Base-by-base conservation (phyloP, 495 filamentous ascomycete species). In the Trichocladium uniseriatum region DNA sequence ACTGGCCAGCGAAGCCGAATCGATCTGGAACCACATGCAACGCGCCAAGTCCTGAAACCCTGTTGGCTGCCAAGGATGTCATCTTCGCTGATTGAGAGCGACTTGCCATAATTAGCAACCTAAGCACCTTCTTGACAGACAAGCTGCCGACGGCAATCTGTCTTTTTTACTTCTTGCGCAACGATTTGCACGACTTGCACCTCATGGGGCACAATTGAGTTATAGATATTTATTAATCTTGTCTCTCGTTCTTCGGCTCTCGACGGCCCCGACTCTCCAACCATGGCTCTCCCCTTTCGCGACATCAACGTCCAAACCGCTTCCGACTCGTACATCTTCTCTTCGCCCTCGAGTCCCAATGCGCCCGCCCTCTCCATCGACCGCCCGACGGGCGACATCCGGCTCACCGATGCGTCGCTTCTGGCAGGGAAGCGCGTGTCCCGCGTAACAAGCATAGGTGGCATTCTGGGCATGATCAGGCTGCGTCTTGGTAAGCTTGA, bases 261-360 rank as follows among this genome's bases (percentile, higher is more conserved):
- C 13, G 35, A 42, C 14, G 19, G 7, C 37, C 43, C 8, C 16
- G 14, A 15, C 48, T 37, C 37, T n/a, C 27, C 46, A 63, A 62
- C 50, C 57, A 74, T 74, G 71, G 69, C 81, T 36, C 77, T 90
- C 53, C 92, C 92, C 7, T 98, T 89, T 66, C 79, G 91, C 58
- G 92, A 97, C 75, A 89, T 97, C 74, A 97, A 95, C 65, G 78
- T 97, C 68, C 87, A 94, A 61, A 82, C 87, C 37, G 91, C 92
- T 2, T 69, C 85, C 47, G 88, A 90, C 48, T 82, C 91, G 61
- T 98, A 98, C 76, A 88, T 89, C 56, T 98, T 98, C 69, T 87
- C 86, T 18, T 98, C 92, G 2, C 94, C 92, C 9, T 97, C 94
- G 4, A 89, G 88, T 11, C 91, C 89, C 51, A 79, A 85, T 64